phyloP scores from a whole-genome alignment of 1,284 basidiomycete genomes.

The Meira nashicola region DNA sequence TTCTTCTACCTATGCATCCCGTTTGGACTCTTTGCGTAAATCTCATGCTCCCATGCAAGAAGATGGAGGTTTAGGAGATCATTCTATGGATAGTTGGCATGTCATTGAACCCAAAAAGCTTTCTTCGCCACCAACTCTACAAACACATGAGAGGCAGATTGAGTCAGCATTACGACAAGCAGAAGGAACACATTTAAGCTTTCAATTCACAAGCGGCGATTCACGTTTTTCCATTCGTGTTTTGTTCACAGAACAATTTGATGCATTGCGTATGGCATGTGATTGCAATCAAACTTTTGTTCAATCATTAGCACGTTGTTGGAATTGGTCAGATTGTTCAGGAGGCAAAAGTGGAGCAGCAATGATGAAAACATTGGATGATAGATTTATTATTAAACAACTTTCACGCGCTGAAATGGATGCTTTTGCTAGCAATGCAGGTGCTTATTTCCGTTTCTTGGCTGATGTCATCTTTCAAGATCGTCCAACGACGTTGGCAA shows the following conservation, averaged over 20 bases:
- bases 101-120: slow-evolving; percentile 22
- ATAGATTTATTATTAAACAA: slow-evolving; percentile 97
- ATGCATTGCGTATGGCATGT: slow-evolving; percentile 83
- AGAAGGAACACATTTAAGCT: slow-evolving; percentile 48
- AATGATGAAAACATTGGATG: slow-evolving; percentile 83
- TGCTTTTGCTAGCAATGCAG: slow-evolving; percentile 92
- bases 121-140: slow-evolving; percentile 2
- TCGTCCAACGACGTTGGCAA: slow-evolving; percentile 89
- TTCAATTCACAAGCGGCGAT: slow-evolving; percentile 59
- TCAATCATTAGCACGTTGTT: slow-evolving; percentile 84
- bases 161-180: slow-evolving; percentile 34
- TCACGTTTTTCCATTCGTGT: slow-evolving; percentile 90
- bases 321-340: slow-evolving; percentile 85
- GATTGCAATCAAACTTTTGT: slow-evolving; percentile 90
- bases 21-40: slow-evolving; percentile 30
- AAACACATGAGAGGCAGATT: slow-evolving; percentile 14
- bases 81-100: slow-evolving; percentile 22
- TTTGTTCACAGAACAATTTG: slow-evolving; percentile 94
- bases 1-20: slow-evolving; percentile 68
- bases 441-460: slow-evolving; percentile 97
- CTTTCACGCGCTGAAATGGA: slow-evolving; percentile 86
- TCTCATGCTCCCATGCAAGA: not conserved
- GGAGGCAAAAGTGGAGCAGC: slow-evolving; percentile 96
- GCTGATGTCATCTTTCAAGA: slow-evolving; percentile 58
- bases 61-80: not conserved